Conservation (phyloP, 1,139 yeast species). For the Blastobotrys ciferrii region DNA sequence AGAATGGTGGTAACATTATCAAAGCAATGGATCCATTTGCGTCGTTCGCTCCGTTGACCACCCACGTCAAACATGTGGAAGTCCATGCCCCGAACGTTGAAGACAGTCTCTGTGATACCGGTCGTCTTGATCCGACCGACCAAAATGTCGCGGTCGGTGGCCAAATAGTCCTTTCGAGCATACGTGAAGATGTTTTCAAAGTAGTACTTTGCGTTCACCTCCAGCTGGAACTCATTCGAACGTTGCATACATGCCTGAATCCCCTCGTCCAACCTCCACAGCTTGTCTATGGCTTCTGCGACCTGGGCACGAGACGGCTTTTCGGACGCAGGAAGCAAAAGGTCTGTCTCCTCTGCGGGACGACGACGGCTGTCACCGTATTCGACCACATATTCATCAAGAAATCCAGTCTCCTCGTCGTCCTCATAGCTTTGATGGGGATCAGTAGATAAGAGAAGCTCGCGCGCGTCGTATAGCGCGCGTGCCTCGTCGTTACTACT, state of each 20-base stretch:
- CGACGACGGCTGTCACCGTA: conserved; percentile 12
- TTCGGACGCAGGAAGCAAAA: conserved; percentile 1
- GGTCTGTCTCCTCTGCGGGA: conserved; percentile 5
- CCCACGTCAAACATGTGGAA: conserved; percentile 92
- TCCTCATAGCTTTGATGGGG: conserved; percentile 15
- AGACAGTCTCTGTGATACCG: conserved; percentile 87
- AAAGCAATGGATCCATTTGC: conserved; percentile 95
- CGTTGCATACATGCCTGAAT: conserved; percentile 58
- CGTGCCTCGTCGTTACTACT: conserved; percentile 17
- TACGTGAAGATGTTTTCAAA: conserved; percentile 66
- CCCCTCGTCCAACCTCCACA: conserved; percentile 73
- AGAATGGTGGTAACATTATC: conserved; percentile 86
- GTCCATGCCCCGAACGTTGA: conserved; percentile 59
- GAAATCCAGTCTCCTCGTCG: conserved; percentile 10
- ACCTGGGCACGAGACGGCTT: conserved; percentile 42
- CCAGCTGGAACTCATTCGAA: conserved; percentile 77
- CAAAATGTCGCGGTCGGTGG: conserved; percentile 79
- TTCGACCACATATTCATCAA: conserved; percentile 13
- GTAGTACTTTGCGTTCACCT: conserved; percentile 74
- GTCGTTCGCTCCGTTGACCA: conserved; percentile 91
- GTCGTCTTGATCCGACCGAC: conserved; percentile 93
- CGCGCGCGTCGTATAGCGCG: conserved; percentile 16
- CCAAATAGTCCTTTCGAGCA: conserved; percentile 62
- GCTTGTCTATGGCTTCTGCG: conserved; percentile 61
- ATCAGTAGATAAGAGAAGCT: conserved; percentile 18